These are phyloP conservation scores for Chlorella vulgaris DNA, from an alignment of 139 green algal species.

Conservation along the genomic window DNA sequence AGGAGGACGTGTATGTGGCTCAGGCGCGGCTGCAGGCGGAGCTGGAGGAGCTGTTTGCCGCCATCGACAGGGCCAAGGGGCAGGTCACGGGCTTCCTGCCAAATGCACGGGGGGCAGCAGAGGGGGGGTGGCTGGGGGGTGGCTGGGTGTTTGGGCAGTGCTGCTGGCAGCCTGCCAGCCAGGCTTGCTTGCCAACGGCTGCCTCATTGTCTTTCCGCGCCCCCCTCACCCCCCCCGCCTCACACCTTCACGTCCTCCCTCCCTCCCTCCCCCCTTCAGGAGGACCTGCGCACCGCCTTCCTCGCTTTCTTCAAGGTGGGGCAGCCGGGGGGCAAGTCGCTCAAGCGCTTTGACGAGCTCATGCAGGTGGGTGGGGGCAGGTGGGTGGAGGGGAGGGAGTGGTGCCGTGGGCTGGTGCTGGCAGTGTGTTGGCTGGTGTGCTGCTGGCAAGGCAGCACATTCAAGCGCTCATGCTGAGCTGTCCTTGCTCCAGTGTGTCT, in stretches of 20 bases:
- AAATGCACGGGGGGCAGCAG: constrained; percentile 41
- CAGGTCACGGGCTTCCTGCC: constrained; percentile 37
- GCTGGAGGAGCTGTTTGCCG: constrained; percentile 48
- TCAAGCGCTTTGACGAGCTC: constrained; percentile 55
- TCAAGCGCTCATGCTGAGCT: no score
- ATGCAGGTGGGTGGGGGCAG: constrained; percentile 29
- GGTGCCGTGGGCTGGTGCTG: no score
- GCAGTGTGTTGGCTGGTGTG: no score
- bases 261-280: neutral
- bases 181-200: neutral
- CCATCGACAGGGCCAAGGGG: constrained; percentile 45
- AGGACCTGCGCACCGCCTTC: constrained; percentile 44
- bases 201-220: neutral
- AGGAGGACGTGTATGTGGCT: constrained; percentile 62
- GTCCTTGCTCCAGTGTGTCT: no score
- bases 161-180: no score
- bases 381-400: no score
- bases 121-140: no score
- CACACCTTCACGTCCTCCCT: neutral
- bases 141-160: no score
- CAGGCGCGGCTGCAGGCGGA: constrained; percentile 52
- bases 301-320: constrained; percentile 56
- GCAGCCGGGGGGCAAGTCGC: constrained; percentile 50
- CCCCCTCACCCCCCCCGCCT: neutral
- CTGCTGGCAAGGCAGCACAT: no score